phyloP scores from a whole-genome alignment of 2,329 filamentous ascomycete genomes.

The Huntiella bhutanensis region DNA sequence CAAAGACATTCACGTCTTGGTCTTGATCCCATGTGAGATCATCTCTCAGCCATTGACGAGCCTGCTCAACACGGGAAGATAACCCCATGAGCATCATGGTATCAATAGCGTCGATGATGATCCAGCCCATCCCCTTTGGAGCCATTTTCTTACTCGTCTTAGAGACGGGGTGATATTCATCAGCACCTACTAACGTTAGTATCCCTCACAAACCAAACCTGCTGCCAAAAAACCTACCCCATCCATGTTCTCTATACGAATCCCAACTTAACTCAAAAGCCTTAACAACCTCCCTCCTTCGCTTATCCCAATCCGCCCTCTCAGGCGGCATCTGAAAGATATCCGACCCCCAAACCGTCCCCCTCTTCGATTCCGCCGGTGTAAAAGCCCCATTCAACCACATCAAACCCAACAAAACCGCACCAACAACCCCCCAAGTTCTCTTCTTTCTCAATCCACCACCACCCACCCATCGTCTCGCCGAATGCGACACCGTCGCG shows the following conservation, averaged over 20 bases:
- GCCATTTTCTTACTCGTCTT: slow-evolving; percentile 74
- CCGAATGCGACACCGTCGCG: slow-evolving; percentile 30
- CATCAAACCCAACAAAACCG: slow-evolving; percentile 37
- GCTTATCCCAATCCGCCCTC: slow-evolving; percentile 52
- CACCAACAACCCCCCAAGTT: slow-evolving; percentile 22
- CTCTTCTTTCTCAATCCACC: slow-evolving; percentile 31
- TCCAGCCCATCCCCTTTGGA: slow-evolving; percentile 81
- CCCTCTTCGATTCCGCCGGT: slow-evolving; percentile 15
- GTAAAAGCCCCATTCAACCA: slow-evolving; percentile 53
- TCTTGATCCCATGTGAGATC: slow-evolving; percentile 74
- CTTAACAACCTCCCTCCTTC: slow-evolving; percentile 67
- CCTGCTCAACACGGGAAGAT: slow-evolving; percentile 65
- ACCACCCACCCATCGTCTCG: slow-evolving; percentile 32
- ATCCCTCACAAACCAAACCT: not conserved
- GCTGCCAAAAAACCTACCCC: slow-evolving; percentile 44
- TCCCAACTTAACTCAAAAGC: slow-evolving; percentile 86
- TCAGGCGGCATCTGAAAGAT: slow-evolving; percentile 25
- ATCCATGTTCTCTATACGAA: slow-evolving; percentile 79
- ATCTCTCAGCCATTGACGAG: slow-evolving; percentile 72
- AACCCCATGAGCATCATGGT: slow-evolving; percentile 98
- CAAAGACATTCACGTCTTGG: slow-evolving; percentile 92
- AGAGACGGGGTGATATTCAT: slow-evolving; percentile 70
- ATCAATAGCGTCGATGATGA: slow-evolving; percentile 88
- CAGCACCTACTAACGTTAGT: slow-evolving; percentile 38
- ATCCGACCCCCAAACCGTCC: slow-evolving; percentile 39